Percentiles rank a stretch among this genome's conserved stretches.
Conservation (phyloP, 108 stramenopile genomes). For the Bacterosira constricta region DNA sequence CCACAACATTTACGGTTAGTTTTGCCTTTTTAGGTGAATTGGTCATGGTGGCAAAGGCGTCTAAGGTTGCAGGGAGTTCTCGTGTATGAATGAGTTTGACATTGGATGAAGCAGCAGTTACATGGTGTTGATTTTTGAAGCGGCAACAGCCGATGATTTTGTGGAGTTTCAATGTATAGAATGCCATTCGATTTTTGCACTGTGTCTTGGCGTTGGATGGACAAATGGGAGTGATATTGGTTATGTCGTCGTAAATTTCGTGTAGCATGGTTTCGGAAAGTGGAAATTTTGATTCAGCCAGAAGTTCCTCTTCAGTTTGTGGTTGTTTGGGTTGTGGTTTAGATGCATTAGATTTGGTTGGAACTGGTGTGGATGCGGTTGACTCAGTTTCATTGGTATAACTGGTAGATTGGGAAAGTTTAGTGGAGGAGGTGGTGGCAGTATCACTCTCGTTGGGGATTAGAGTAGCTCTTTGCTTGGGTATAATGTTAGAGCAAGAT, state of each 20-base stretch:
- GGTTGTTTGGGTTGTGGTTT: no score
- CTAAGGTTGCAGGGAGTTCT: not conserved
- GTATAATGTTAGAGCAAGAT: not conserved
- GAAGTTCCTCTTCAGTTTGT: no score
- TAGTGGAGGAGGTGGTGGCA: not conserved
- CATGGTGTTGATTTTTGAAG: not conserved
- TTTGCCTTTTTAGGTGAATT: slow-evolving; percentile 1
- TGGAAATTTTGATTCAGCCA: no score
- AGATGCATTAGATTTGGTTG: no score
- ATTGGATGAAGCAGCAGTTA: slow-evolving; percentile 1
- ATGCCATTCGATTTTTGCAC: not conserved
- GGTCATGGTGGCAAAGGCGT: slow-evolving; percentile 7
- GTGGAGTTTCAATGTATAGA: not conserved
- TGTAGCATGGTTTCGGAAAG: no score
- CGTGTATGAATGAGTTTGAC: not conserved
- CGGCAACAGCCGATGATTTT: not conserved
- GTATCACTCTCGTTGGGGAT: not conserved
- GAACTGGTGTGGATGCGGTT: no score
- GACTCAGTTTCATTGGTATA: no score
- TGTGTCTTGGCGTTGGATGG: not conserved
- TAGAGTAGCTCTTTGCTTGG: not conserved
- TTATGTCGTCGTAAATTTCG: not conserved
- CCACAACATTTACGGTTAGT: not conserved
- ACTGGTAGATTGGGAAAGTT: no score
- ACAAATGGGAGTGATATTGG: not conserved